phyloP scores from a whole-genome alignment of 228 moss, liverwort and hornwort species.

The Sphagnum fallax region DNA sequence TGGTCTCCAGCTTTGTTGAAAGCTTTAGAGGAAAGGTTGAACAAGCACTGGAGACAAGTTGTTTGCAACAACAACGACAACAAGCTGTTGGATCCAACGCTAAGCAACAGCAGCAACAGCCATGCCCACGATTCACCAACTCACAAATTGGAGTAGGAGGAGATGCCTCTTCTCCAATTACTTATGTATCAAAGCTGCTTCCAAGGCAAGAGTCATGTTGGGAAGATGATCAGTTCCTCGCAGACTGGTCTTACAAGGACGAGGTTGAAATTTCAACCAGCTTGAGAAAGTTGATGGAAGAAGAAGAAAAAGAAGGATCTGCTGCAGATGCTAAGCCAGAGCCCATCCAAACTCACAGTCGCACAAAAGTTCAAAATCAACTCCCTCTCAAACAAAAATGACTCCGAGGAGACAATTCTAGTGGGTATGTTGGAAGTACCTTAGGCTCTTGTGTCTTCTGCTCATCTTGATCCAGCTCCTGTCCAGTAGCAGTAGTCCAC shows the following conservation, averaged over 20 bases:
- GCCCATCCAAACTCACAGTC: neutral
- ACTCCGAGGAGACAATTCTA: conserved; percentile 27
- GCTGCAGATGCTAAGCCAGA: conserved; percentile 3
- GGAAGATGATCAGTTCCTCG: neutral
- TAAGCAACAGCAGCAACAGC: neutral
- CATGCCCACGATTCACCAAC: conserved; percentile 3
- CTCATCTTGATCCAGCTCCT: too few relatives aligned
- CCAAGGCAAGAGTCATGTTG: too few relatives aligned
- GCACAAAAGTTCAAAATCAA: neutral
- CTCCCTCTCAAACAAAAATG: conserved; percentile 14
- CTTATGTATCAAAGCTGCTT: too few relatives aligned
- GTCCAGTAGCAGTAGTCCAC: neutral
- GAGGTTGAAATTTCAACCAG: neutral
- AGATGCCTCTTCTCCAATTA: too few relatives aligned
- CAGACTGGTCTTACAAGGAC: conserved; percentile 1
- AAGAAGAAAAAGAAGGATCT: conserved; percentile 15
- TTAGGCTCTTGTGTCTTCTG: too few relatives aligned
- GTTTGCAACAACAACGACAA: conserved; percentile 19
- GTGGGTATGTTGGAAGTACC: conserved; percentile 19
- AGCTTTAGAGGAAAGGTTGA: conserved; percentile 16
- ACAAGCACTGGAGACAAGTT: conserved; percentile 35
- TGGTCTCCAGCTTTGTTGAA: conserved; percentile 42
- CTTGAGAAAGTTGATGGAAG: conserved; percentile 4
- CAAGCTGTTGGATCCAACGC: too few relatives aligned
- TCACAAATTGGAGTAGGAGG: too few relatives aligned